These are phyloP conservation scores for Trypanosoma cruzi DNA, from an alignment of 208 protist genomes.

Conservation along the genomic window DNA sequence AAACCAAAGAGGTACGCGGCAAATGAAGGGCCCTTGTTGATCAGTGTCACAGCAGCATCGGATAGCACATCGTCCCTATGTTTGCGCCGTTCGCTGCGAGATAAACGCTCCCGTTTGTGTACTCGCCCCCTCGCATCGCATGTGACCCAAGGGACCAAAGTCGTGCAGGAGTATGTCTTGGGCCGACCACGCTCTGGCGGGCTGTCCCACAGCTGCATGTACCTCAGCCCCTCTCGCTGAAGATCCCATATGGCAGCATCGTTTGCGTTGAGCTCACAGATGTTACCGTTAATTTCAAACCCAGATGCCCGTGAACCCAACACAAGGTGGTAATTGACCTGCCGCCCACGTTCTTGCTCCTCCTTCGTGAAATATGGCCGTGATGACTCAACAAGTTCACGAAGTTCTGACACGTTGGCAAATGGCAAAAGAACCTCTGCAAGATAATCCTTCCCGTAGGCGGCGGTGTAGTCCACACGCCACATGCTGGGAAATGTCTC, in stretches of 20 bases:
- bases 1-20: slow-evolving; percentile 32
- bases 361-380: slow-evolving; percentile 31
- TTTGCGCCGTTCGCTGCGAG: background rate
- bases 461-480: slow-evolving; percentile 65
- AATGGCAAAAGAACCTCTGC: slow-evolving; percentile 74
- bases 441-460: slow-evolving; percentile 69
- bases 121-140: background rate
- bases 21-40: slow-evolving; percentile 34
- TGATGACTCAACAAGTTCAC: slow-evolving; percentile 31
- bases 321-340: slow-evolving; percentile 32
- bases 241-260: slow-evolving; percentile 15
- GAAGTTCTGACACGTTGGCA: slow-evolving; percentile 49
- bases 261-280: slow-evolving; percentile 19
- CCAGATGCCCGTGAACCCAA: background rate
- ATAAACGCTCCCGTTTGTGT: background rate
- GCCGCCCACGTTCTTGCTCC: slow-evolving; percentile 35
- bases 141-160: slow-evolving; percentile 34
- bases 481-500: slow-evolving; percentile 68
- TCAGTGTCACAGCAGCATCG: slow-evolving; percentile 3
- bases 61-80: background rate
- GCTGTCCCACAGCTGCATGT: slow-evolving; percentile 39
- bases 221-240: slow-evolving; percentile 22
- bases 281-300: slow-evolving; percentile 42
- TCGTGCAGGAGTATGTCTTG: slow-evolving; percentile 63
- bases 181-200: slow-evolving; percentile 43